These are phyloP conservation scores for Arthrinium phaeospermum DNA, from an alignment of 2,329 filamentous ascomycete genomes.

Conservation along the genomic window DNA sequence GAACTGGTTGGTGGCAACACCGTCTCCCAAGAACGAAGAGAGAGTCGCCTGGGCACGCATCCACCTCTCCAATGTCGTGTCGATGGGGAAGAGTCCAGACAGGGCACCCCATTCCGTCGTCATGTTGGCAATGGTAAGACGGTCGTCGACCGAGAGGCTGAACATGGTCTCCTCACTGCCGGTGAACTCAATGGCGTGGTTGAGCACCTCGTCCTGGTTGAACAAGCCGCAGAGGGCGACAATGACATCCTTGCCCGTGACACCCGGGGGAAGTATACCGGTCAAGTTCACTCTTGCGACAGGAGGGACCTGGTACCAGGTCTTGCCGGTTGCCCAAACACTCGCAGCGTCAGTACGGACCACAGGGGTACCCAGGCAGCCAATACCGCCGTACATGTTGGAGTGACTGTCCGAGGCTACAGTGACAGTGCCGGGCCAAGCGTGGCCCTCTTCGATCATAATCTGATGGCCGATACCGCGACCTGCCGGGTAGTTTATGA, in stretches of 20 bases:
- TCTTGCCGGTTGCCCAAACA: constrained; percentile 83
- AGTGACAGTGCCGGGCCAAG: constrained; percentile 82
- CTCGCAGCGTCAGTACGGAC: constrained; percentile 87
- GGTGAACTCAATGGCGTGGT: constrained; percentile 88
- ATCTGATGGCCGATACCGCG: constrained; percentile 89
- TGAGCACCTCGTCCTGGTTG: constrained; percentile 85
- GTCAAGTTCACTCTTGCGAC: constrained; percentile 81
- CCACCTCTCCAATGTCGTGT: constrained; percentile 74
- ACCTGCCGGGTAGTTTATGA: constrained; percentile 79
- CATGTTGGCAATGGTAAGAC: constrained; percentile 82
- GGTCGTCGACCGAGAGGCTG: constrained; percentile 73
- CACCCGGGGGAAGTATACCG: constrained; percentile 76
- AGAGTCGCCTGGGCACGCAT: constrained; percentile 76
- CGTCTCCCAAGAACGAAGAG: constrained; percentile 64
- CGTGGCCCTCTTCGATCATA: constrained; percentile 84
- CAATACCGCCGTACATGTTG: constrained; percentile 85
- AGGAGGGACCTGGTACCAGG: constrained; percentile 89
- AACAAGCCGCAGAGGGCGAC: constrained; percentile 87
- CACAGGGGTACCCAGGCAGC: constrained; percentile 77
- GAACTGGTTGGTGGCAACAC: constrained; percentile 63
- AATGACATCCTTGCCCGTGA: constrained; percentile 94
- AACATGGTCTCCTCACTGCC: constrained; percentile 79
- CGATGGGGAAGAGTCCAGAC: constrained; percentile 82
- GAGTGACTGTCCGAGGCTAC: constrained; percentile 81
- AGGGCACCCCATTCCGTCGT: constrained; percentile 81